Conservation (phyloP, 495 filamentous ascomycete genomes). For the Chaetomium cochliodes region DNA sequence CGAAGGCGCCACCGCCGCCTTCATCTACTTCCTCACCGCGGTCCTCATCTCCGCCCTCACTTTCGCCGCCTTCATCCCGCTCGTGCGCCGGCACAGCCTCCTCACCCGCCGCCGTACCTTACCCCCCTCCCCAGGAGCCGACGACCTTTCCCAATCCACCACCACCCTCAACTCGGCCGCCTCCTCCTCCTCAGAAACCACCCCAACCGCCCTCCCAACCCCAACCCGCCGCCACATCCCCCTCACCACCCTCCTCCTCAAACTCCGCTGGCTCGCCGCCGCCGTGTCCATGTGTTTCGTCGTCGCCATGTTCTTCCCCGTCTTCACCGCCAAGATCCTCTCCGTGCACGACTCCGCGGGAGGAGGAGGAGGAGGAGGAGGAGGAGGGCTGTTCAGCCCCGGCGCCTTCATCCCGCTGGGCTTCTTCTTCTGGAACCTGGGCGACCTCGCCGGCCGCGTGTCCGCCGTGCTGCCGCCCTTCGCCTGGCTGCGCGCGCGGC, state of each 20-base stretch:
- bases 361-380: no score
- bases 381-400: constrained; percentile 63
- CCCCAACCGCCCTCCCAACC: no score
- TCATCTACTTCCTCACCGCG: constrained; percentile 88
- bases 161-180: constrained; percentile 32
- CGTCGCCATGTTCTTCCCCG: constrained; percentile 90
- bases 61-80: constrained; percentile 56
- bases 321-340: constrained; percentile 80
- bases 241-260: constrained; percentile 64
- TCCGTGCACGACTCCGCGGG: constrained; percentile 59
- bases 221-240: constrained; percentile 56
- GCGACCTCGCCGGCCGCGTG: constrained; percentile 79
- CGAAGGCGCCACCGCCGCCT: constrained; percentile 62
- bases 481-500: constrained; percentile 54
- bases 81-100: constrained; percentile 45
- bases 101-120: constrained; percentile 41
- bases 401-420: constrained; percentile 82
- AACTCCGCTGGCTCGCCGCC: constrained; percentile 67
- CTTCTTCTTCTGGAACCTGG: constrained; percentile 92
- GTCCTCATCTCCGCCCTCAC: constrained; percentile 60
- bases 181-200: constrained; percentile 36
- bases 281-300: constrained; percentile 75
- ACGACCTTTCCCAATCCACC: constrained; percentile 39
- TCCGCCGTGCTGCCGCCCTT: constrained; percentile 59
- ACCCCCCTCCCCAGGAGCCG: constrained; percentile 25